Conservation (phyloP, 768 basidiomycete species). For the Macrolepiota albuminosa region DNA sequence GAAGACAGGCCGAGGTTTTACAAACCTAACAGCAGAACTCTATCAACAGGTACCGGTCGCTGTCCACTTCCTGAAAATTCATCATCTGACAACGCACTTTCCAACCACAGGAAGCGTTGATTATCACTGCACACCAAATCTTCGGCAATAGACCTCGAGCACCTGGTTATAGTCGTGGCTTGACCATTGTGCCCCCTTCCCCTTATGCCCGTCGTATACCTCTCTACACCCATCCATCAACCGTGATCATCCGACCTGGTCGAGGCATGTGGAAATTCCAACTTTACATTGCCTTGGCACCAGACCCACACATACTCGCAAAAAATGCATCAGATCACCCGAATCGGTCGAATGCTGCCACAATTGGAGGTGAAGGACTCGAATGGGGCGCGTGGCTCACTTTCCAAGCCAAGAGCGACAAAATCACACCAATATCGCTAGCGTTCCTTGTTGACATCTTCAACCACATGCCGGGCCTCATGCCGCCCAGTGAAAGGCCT, state of each 20-base stretch:
- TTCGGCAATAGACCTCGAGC: conserved; percentile 40
- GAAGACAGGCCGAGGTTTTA: conserved; percentile 48
- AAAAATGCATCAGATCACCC: conserved; percentile 34
- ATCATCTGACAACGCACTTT: background rate
- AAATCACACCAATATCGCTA: conserved; percentile 41
- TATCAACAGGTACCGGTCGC: conserved; percentile 42
- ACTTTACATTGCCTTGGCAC: conserved; percentile 28
- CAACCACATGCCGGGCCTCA: conserved; percentile 36
- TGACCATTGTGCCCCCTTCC: conserved; percentile 45
- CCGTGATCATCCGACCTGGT: conserved; percentile 20
- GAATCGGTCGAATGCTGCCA: conserved; percentile 31
- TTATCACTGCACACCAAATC: conserved; percentile 49
- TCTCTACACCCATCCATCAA: conserved; percentile 48
- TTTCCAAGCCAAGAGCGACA: conserved; percentile 36
- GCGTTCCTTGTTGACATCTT: conserved; percentile 57
- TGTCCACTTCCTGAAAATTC: background rate
- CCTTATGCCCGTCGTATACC: conserved; percentile 58
- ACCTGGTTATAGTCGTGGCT: conserved; percentile 15
- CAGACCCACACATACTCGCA: conserved; percentile 35
- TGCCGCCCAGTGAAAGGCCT: conserved; percentile 42
- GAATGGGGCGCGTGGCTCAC: conserved; percentile 60
- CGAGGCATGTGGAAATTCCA: conserved; percentile 30
- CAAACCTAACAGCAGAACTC: conserved; percentile 55
- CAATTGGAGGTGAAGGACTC: conserved; percentile 47
- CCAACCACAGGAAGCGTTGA: conserved; percentile 35